These are phyloP conservation scores for Cadophora sp. DNA, from an alignment of 2,329 filamentous ascomycete species.

Conservation along the genomic window DNA sequence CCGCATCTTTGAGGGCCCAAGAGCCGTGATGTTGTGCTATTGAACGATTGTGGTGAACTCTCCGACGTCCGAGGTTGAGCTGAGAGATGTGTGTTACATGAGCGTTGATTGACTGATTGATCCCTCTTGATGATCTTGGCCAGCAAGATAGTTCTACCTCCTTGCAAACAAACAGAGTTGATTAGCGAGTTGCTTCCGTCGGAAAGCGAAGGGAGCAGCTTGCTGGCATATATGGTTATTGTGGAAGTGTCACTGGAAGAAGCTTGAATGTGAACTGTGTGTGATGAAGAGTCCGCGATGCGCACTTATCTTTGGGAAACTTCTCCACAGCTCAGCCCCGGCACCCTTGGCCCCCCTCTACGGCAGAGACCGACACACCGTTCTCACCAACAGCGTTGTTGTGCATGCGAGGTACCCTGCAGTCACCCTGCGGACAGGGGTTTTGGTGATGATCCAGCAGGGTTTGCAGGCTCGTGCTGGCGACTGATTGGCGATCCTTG, in stretches of 20 bases:
- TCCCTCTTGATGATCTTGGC: constrained; percentile 31
- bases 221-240: constrained; percentile 1
- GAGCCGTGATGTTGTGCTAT: constrained; percentile 11
- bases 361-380: constrained; percentile 15
- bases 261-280: neutral
- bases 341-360: neutral
- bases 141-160: constrained; percentile 35
- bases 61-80: constrained; percentile 13
- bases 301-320: neutral
- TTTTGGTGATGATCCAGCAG: constrained; percentile 1
- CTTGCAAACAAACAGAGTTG: constrained; percentile 20
- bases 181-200: neutral
- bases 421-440: constrained; percentile 22
- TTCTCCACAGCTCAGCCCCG: constrained; percentile 13
- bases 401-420: constrained; percentile 35
- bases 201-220: neutral
- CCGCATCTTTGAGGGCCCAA: constrained; percentile 35
- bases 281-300: neutral
- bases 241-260: neutral
- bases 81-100: neutral
- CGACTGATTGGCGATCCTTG: constrained; percentile 36
- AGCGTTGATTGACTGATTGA: neutral
- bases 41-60: constrained; percentile 20
- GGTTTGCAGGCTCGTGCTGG: constrained; percentile 24
- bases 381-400: constrained; percentile 16